phyloP scores from a whole-genome alignment of 345 rosid species.

The Ceriops zippeliana region DNA sequence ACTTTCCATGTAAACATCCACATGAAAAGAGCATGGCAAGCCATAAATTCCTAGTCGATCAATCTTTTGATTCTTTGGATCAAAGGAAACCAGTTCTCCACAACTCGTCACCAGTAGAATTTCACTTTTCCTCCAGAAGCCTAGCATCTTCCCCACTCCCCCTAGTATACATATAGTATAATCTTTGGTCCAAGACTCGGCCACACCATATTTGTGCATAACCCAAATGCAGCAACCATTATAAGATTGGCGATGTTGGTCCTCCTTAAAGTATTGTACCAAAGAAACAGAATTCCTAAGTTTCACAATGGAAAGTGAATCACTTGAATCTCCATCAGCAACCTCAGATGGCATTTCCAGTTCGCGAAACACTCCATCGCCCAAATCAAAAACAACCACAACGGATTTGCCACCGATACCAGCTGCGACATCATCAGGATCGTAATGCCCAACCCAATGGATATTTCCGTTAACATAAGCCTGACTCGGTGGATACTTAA shows the following conservation, averaged over 20 bases:
- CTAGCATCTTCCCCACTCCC: conserved; percentile 3
- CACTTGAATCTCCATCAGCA: not conserved
- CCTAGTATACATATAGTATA: not conserved
- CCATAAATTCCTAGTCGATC: not conserved
- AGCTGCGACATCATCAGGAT: not conserved
- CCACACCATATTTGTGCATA: conserved; percentile 4
- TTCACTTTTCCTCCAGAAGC: not conserved
- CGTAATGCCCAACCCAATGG: conserved; percentile 1
- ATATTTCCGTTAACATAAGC: not conserved
- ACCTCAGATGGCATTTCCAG: conserved; percentile 1
- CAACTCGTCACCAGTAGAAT: not conserved
- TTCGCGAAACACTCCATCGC: not conserved
- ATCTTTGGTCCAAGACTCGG: conserved; percentile 5
- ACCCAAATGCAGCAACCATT: not conserved
- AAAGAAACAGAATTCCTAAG: not conserved
- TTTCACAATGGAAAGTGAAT: not conserved
- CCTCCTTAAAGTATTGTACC: not conserved
- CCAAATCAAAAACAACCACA: not conserved
- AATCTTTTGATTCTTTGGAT: not conserved
- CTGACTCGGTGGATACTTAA: not conserved
- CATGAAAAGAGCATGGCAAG: conserved; percentile 8
- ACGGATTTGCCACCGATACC: no score
- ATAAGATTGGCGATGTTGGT: not conserved
- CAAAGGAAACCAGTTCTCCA: conserved; percentile 4
- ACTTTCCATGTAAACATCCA: conserved; percentile 9